A percentile compares a stretch with the other conserved stretches of the same genome.
phyloP scores from a whole-genome alignment of 2,329 filamentous ascomycete genomes.

The Alternaria solani region DNA sequence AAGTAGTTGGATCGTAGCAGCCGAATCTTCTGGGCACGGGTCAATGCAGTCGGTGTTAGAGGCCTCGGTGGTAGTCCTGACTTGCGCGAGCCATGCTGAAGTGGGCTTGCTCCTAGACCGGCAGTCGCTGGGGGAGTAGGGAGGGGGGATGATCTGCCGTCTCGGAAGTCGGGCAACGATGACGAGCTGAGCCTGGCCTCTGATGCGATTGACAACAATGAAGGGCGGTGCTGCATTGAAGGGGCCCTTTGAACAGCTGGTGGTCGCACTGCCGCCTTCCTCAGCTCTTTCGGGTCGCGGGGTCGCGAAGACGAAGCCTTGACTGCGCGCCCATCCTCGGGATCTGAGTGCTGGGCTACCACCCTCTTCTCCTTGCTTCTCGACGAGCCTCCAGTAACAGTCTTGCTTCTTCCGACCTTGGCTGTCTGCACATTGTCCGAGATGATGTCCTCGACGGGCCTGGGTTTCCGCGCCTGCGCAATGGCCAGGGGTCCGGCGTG shows the following conservation, averaged over 20 bases:
- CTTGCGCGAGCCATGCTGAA: constrained; percentile 52
- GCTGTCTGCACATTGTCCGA: constrained; percentile 64
- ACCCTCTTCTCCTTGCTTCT: constrained; percentile 55
- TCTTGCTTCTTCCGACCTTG: constrained; percentile 73
- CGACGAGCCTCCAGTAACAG: constrained; percentile 62
- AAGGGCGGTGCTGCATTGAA: constrained; percentile 52
- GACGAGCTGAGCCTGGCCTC: constrained; percentile 73
- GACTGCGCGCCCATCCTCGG: constrained; percentile 44
- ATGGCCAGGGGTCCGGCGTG: constrained; percentile 83
- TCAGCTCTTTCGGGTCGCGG: constrained; percentile 38
- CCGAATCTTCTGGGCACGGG: constrained; percentile 71
- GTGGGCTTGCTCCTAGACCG: constrained; percentile 48
- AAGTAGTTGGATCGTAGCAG: constrained; percentile 84
- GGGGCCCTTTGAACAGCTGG: constrained; percentile 28
- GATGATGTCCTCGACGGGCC: constrained; percentile 68
- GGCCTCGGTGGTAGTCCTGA: constrained; percentile 66
- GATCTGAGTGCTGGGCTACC: constrained; percentile 46
- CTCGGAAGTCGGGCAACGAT: constrained; percentile 69
- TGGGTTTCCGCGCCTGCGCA: constrained; percentile 80
- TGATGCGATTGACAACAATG: constrained; percentile 62
- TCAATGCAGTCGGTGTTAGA: constrained; percentile 68
- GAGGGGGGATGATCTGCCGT: constrained; percentile 55
- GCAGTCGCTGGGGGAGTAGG: constrained; percentile 53
- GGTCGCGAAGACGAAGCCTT: constrained; percentile 50
- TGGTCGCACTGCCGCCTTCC: constrained; percentile 40